Base-by-base conservation (phyloP, 2,329 filamentous ascomycete species). In the Paecilomyces niveus region DNA sequence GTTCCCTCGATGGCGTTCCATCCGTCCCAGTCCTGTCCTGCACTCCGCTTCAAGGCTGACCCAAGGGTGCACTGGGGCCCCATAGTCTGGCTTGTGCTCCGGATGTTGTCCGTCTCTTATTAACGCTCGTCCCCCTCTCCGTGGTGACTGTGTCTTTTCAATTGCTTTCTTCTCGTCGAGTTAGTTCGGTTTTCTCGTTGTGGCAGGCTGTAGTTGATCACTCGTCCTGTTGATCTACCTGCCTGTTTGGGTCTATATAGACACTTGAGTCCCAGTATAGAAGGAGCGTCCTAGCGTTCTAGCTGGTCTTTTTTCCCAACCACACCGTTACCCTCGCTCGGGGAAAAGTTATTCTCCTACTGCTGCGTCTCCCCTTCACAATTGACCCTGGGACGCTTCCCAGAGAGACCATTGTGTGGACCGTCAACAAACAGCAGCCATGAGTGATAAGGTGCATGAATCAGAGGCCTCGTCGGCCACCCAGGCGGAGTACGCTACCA, bases 401-500 rank as follows among this genome's bases (percentile, higher is more conserved):
- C 31, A 32, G 22, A 13, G 29, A 45, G 53, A 24, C 32, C 11
- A 35, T n/a, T 26, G 26, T 29, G 26, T 29, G 8, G 13, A 33
- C 10, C 8, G 13, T 11, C 32, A 39, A 39, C 15, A 18, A 45
- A 45, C 21, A 33, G 4, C 9, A 8, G 24, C 18, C 10, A 61
- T 53, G 33, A 59, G 61, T 15, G 71, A 73, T 54, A 69, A 64
- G 31, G 56, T 64, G 11, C 66, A 66, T 29, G 63, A 69, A 31
- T 72, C 70, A 3, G 72, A 72, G 53, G 61, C 65, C n/a, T 74
- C 71, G 0, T 71, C 68, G 29, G 64, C 68, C 3, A 69, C 70
- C 11, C 67, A 72, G n/a, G 64, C 63, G 6, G 70, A 73, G 55
- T 64, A 61, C 3, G 54, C 56, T 4, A 55, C 58, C 18, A 62